Conservation (phyloP, 768 basidiomycete genomes). For the Hygrocybe coccinea region DNA sequence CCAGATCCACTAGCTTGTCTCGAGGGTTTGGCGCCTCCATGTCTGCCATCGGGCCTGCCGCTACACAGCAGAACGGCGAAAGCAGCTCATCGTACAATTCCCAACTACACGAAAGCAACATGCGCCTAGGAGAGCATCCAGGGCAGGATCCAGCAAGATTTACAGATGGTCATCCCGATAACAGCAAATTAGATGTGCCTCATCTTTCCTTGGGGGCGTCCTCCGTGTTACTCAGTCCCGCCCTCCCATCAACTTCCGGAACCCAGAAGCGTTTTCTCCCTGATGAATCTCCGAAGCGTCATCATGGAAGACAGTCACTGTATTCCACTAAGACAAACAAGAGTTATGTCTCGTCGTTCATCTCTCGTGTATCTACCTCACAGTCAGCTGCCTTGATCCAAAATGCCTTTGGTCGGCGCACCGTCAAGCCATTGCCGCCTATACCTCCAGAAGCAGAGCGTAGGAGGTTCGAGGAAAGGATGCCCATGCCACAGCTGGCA, state of each 20-base stretch:
- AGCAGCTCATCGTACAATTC: background rate
- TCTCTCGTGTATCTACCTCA: conserved; percentile 41
- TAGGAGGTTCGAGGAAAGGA: conserved; percentile 41
- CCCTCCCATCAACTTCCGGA: conserved; percentile 20
- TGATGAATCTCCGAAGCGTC: background rate
- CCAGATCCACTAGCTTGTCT: background rate
- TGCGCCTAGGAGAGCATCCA: background rate
- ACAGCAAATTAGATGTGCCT: background rate
- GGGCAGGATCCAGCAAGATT: background rate
- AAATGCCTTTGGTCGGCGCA: conserved; percentile 39
- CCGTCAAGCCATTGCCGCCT: conserved; percentile 53
- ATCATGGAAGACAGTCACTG: conserved; percentile 22
- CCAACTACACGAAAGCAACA: background rate
- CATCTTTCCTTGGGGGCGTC: conserved; percentile 2
- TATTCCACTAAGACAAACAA: conserved; percentile 44
- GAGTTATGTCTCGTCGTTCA: conserved; percentile 47
- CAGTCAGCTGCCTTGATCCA: conserved; percentile 29
- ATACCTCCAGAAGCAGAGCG: conserved; percentile 46
- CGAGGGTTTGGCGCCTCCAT: background rate
- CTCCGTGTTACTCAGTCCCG: conserved; percentile 19
- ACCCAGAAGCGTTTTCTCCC: background rate
- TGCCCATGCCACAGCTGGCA: conserved; percentile 50
- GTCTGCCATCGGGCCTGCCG: background rate
- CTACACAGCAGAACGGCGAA: background rate
- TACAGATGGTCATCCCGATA: background rate